Evolutionary conservation across 306 rosid species (phyloP), one percentile per base, ranked within the genome.

Genomic region (Oemleria cerasiformis): DNA sequence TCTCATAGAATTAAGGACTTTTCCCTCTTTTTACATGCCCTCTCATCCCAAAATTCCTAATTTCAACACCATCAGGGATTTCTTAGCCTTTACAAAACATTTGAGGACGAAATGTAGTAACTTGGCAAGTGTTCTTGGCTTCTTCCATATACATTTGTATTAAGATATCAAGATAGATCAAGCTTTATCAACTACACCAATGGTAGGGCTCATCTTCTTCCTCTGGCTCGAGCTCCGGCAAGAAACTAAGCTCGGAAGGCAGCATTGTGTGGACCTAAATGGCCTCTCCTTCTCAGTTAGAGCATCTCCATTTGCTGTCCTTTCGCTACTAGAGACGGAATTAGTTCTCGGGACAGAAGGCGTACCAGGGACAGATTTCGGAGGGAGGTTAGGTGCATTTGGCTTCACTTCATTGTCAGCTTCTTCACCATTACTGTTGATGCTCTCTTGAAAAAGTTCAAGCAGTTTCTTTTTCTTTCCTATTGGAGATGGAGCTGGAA

Each of bases 181-280:
- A 71, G 71, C 66, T 43, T 80, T 86, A 68, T 73, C 88, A 83
- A 69, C 78, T 54, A 88, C 88, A 49, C 85, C 86, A 55, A 89
- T 63, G 58, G 92, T 85, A 44, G 88, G 88, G 75, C 82, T 83
- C 62, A 79, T 78, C 86, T 84, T 94, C 85, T 88, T 86, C 83
- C 91, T 85, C 67, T 84, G 89, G 42, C 88, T 78, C 19, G 83
- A 88, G 86, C 92, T 88, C 39, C 86, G 75, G 71, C 92, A 82
- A 5, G 96, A 87, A 71, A 77, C 80, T 81, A 94, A 80, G 88
- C 88, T 81, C 4, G 99, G 96, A 77, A 94, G 86, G 75, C 99
- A 94, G 74, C 97, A 67, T 49, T 84, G 88, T 51, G 51, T 43
- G 56, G 92, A 74, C 60, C 85, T 84, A 23, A 84, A 67, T 36